A percentile compares a stretch with the other conserved stretches of the same genome.
phyloP scores from a whole-genome alignment of 2,329 filamentous ascomycete genomes.

The Penicillium griseofulvum region DNA sequence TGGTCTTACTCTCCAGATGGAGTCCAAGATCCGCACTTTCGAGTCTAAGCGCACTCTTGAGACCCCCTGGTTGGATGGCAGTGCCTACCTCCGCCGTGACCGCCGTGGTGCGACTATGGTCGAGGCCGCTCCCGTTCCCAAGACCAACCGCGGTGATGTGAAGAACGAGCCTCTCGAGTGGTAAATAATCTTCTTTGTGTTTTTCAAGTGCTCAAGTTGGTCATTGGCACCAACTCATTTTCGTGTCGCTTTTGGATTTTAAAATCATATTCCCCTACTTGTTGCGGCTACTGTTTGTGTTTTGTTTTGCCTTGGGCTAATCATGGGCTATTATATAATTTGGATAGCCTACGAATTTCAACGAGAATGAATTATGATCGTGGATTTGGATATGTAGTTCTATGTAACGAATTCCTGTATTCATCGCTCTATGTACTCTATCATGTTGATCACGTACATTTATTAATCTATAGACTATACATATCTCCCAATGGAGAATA shows the following conservation, averaged over 20 bases:
- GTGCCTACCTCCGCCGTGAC: constrained; percentile 66
- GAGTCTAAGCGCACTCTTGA: constrained; percentile 73
- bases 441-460: background rate
- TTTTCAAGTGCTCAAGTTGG: constrained; percentile 10
- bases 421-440: background rate
- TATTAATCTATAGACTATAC: background rate
- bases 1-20: constrained; percentile 86
- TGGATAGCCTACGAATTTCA: constrained; percentile 20
- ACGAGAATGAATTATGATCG: constrained; percentile 27
- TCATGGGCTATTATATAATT: constrained; percentile 13
- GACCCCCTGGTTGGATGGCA: constrained; percentile 90
- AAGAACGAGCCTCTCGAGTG: constrained; percentile 86
- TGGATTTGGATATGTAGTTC: background rate
- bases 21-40: constrained; percentile 81
- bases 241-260: constrained; percentile 12
- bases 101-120: constrained; percentile 60
- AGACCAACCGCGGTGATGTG: constrained; percentile 82
- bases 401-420: background rate
- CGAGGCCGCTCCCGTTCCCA: constrained; percentile 69
- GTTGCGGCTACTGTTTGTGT: constrained; percentile 6
- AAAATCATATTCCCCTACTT: constrained; percentile 23
- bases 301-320: constrained; percentile 12
- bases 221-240: constrained; percentile 10
- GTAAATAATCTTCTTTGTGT: constrained; percentile 50
- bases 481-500: background rate